Evolutionary conservation across 257 asterid species (phyloP), one percentile per base, ranked within the genome.

Genomic region (Gynochthodes officinalis): DNA sequence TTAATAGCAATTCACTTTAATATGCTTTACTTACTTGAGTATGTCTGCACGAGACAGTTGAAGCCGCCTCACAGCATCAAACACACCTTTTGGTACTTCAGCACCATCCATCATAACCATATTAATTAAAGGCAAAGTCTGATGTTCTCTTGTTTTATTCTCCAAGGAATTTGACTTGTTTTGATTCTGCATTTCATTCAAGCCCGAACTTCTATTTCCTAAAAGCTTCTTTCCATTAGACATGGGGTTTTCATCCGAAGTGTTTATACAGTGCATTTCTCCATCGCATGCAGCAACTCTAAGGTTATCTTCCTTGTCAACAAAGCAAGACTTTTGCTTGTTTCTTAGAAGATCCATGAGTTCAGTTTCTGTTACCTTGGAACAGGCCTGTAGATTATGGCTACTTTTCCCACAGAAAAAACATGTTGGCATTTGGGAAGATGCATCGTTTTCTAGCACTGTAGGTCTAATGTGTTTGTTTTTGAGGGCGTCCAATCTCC

Each of bases 41-140:
- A 93, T 78, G 57, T 86, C 88, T 30, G 84, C 67, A 28, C 97
- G 98, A 62, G 96, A 89, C 25, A 90, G 72, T 32, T 87, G 95
- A 76, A 93, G 73, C 76, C 82, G 86, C 77, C 89, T 86, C 73
- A 86, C 82, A n/a, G 88, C 87, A 50, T 74, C 83, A 44, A 89
- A 86, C 82, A 86, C 79, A 58, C 80, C 91, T 57, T 33, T 81
- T 4, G 82, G 76, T 28, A 71, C 69, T 48, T 30, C 80, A 50
- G 53, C 54, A 19, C 49, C 75, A 52, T 76, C 75, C 4, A 69
- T 48, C 16, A 75, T 33, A 11, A 63, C 64, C 64, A 81, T 15
- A 42, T 67, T 74, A 72, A 42, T 50, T 4, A 72, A 57, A 30
- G 82, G 82, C 30, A 68, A 16, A 32, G 12, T 72, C 39, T 44